Percentiles rank a stretch among this genome's conserved stretches.
These are phyloP conservation scores for Physocladia obscura DNA, from an alignment of 192 early-diverging fungal genomes.

Conservation along the genomic window DNA sequence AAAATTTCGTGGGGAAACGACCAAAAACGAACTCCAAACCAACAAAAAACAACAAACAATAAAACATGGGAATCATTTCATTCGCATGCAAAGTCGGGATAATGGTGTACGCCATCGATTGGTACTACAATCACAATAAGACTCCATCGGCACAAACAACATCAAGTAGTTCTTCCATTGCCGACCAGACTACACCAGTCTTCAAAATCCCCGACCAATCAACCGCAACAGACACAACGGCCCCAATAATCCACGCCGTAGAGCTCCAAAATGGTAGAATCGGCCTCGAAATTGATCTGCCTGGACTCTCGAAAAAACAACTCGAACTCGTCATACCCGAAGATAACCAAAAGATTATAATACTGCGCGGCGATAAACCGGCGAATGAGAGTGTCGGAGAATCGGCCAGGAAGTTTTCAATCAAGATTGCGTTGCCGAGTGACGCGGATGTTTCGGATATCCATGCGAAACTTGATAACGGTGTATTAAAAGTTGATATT, in stretches of 20 bases:
- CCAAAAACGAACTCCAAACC: too few species aligned
- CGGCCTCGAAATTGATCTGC: slow-evolving; percentile 26
- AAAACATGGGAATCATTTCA: slow-evolving; percentile 31
- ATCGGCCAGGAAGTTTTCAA: neutral
- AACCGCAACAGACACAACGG: neutral
- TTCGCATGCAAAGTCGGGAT: slow-evolving; percentile 27
- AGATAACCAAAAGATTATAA: slow-evolving; percentile 16
- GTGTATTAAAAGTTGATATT: slow-evolving; percentile 23
- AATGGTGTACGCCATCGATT: slow-evolving; percentile 28
- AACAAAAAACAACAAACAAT: too few species aligned
- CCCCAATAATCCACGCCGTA: neutral
- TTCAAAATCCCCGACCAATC: neutral
- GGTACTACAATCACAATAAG: neutral
- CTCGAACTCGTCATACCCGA: slow-evolving; percentile 14
- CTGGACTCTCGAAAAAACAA: slow-evolving; percentile 21
- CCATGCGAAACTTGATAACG: slow-evolving; percentile 23
- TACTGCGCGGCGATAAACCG: slow-evolving; percentile 26
- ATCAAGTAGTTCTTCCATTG: too few species aligned
- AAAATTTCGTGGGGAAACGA: too few species aligned
- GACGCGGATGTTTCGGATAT: slow-evolving; percentile 11
- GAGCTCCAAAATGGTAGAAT: slow-evolving; percentile 11
- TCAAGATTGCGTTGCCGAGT: slow-evolving; percentile 4
- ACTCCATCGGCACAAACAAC: neutral
- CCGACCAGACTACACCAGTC: neutral
- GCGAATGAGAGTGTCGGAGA: too few species aligned